These are phyloP conservation scores for Pestalotiopsis sp. DNA, from an alignment of 2,329 filamentous ascomycete species.

Conservation along the genomic window DNA sequence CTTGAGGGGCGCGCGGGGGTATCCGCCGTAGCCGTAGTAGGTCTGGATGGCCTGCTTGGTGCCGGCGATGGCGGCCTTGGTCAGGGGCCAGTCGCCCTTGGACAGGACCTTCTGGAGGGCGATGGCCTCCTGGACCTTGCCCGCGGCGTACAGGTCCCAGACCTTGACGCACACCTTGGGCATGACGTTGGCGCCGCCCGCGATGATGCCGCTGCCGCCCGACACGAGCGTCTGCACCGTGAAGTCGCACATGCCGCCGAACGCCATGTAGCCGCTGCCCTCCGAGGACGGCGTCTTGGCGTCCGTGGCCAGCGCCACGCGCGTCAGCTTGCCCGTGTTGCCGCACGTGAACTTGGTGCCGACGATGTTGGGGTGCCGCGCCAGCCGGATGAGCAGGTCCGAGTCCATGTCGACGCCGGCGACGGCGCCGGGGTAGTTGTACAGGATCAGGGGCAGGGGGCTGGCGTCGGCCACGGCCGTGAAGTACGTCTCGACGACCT, in stretches of 20 bases:
- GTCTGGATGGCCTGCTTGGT: constrained; percentile 81
- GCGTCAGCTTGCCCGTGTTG: constrained; percentile 85
- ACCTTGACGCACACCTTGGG: constrained; percentile 79
- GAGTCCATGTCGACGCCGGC: constrained; percentile 88
- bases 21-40: constrained; percentile 80
- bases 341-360: constrained; percentile 92
- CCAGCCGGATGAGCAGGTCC: constrained; percentile 78
- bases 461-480: constrained; percentile 72
- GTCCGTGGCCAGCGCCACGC: constrained; percentile 71
- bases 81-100: constrained; percentile 79
- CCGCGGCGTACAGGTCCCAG: constrained; percentile 73
- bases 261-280: constrained; percentile 76
- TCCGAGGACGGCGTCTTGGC: constrained; percentile 64
- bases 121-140: constrained; percentile 73
- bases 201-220: constrained; percentile 82
- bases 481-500: constrained; percentile 73
- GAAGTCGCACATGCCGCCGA: constrained; percentile 87
- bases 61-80: constrained; percentile 80
- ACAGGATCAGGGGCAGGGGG: constrained; percentile 77
- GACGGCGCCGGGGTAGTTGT: constrained; percentile 90
- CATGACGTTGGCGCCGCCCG: constrained; percentile 81
- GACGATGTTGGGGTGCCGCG: constrained; percentile 78
- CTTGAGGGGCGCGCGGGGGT: constrained; percentile 72
- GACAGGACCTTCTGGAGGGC: constrained; percentile 76
- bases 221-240: constrained; percentile 78